phyloP scores from a whole-genome alignment of 1,284 basidiomycete genomes.

The Papiliotrema terrestris region DNA sequence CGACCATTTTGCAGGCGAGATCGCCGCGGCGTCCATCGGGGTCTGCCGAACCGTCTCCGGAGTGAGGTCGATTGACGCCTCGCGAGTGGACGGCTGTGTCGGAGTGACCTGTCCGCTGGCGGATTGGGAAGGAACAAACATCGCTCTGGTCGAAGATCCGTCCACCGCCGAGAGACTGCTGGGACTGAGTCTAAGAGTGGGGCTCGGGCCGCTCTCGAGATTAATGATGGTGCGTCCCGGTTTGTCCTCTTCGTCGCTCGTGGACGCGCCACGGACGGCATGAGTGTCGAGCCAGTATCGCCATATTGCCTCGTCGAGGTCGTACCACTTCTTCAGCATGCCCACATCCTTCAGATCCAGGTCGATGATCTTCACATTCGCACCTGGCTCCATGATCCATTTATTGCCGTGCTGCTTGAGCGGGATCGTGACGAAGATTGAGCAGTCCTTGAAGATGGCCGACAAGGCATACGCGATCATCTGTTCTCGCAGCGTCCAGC shows the following conservation, averaged over 20 bases:
- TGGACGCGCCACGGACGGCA: background rate
- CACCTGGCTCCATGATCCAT: constrained; percentile 7
- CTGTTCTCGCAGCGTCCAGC: constrained; percentile 39
- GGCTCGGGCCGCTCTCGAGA: background rate
- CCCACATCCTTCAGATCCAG: constrained; percentile 74
- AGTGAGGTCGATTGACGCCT: too few relatives aligned
- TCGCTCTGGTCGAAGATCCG: background rate
- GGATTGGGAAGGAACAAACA: background rate
- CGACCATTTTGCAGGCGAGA: background rate
- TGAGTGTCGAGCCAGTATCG: constrained; percentile 47
- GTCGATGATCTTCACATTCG: constrained; percentile 69
- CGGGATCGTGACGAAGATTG: constrained; percentile 62
- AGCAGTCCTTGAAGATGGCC: constrained; percentile 96
- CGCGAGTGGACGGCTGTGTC: too few relatives aligned
- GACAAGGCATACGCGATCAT: constrained; percentile 75
- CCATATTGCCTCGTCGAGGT: constrained; percentile 66
- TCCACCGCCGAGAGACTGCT: background rate
- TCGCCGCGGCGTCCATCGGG: background rate
- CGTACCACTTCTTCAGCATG: constrained; percentile 66
- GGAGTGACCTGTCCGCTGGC: background rate
- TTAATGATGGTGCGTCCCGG: background rate
- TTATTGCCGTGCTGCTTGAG: constrained; percentile 1
- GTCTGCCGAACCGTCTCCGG: too few relatives aligned
- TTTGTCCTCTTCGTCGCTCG: background rate
- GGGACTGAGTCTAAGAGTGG: background rate